Conservation (phyloP, 495 filamentous ascomycete species). For the Lentithecium fluviatile region DNA sequence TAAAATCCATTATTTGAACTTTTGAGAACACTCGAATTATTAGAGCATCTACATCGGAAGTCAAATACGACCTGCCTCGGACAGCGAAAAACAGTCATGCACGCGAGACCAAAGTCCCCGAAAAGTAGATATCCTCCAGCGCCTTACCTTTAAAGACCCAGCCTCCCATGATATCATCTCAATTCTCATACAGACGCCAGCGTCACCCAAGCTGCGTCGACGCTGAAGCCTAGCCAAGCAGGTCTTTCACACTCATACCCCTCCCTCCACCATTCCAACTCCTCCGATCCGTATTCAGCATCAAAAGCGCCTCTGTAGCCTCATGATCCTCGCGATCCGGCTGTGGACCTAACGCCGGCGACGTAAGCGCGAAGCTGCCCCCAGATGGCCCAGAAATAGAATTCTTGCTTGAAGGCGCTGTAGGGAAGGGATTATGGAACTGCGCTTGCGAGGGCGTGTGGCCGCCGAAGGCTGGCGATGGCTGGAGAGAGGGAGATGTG, state of each 20-base stretch:
- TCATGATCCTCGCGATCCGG: slow-evolving; percentile 40
- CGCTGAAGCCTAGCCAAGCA: background rate
- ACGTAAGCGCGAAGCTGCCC: slow-evolving; percentile 23
- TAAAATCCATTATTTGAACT: too few species aligned
- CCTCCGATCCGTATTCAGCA: slow-evolving; percentile 44
- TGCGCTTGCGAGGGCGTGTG: slow-evolving; percentile 25
- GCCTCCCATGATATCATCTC: too few species aligned
- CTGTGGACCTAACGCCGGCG: slow-evolving; percentile 22
- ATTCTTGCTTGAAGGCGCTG: slow-evolving; percentile 21
- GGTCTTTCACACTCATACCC: slow-evolving; percentile 31
- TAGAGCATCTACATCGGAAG: too few species aligned
- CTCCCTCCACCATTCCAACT: slow-evolving; percentile 30
- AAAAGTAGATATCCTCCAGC: background rate
- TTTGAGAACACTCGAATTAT: too few species aligned
- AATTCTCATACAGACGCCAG: too few species aligned
- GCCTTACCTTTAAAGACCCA: background rate
- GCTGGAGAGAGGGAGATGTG: slow-evolving; percentile 30
- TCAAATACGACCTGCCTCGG: too few species aligned
- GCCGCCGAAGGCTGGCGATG: slow-evolving; percentile 32
- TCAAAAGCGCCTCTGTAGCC: slow-evolving; percentile 42
- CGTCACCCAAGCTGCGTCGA: too few species aligned
- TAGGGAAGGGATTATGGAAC: slow-evolving; percentile 28
- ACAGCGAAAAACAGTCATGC: too few species aligned
- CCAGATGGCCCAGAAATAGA: slow-evolving; percentile 16
- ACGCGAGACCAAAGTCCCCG: background rate